A percentile compares a stretch with the other conserved stretches of the same genome.
phyloP scores from a whole-genome alignment of 495 filamentous ascomycete genomes.

The Aspergillus avenaceus region DNA sequence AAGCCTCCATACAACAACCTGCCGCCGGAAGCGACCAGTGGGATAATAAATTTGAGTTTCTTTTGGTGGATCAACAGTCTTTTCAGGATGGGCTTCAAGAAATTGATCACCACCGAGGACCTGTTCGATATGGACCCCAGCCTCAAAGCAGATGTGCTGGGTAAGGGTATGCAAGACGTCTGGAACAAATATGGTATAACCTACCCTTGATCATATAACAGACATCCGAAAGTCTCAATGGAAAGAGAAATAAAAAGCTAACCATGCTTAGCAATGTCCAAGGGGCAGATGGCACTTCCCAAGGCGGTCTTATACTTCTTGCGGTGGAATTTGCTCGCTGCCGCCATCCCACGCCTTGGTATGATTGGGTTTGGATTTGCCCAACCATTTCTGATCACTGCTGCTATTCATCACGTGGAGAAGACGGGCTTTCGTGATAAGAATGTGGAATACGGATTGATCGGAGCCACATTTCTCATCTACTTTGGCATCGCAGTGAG shows the following conservation, averaged over 20 bases:
- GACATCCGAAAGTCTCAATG: no score
- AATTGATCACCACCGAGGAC: constrained; percentile 34
- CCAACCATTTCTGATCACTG: constrained; percentile 55
- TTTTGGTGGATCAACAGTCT: constrained; percentile 55
- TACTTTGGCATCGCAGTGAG: no score
- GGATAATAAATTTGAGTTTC: constrained; percentile 41
- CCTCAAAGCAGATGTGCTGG: constrained; percentile 29
- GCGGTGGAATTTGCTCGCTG: constrained; percentile 34
- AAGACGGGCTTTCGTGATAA: neutral
- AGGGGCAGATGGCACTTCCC: neutral
- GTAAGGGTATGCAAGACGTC: constrained; percentile 26
- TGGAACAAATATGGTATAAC: constrained; percentile 29
- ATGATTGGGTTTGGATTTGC: constrained; percentile 53
- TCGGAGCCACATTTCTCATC: neutral
- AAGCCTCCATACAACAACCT: constrained; percentile 27
- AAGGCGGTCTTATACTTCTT: neutral
- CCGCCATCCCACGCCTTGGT: constrained; percentile 45
- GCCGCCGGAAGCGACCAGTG: constrained; percentile 50
- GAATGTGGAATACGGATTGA: neutral
- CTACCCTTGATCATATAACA: no score
- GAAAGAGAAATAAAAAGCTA: no score
- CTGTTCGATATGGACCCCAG: constrained; percentile 37
- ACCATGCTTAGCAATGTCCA: neutral
- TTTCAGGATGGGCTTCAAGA: constrained; percentile 42
- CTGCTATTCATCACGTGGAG: neutral